phyloP scores from a whole-genome alignment of 1,284 basidiomycete genomes.

The Trichosporon ovoides region DNA sequence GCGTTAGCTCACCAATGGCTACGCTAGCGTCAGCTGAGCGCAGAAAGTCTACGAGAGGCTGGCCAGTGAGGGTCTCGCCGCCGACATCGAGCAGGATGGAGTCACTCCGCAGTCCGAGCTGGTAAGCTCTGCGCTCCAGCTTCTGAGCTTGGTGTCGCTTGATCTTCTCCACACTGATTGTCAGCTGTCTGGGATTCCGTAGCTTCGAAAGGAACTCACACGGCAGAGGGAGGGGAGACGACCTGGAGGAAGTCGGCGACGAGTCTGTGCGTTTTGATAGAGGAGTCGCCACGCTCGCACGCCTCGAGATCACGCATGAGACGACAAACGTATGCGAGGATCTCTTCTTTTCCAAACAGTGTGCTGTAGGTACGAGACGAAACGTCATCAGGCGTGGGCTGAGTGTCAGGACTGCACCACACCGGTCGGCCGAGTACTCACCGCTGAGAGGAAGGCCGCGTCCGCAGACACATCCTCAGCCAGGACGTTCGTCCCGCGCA shows the following conservation, averaged over 20 bases:
- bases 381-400: neutral
- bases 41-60: neutral
- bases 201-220: neutral
- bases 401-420: neutral
- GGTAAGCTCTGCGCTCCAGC: neutral
- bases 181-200: neutral
- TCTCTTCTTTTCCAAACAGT: neutral
- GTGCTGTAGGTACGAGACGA: neutral
- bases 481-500: neutral
- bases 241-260: neutral
- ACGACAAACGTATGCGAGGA: neutral
- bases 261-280: neutral
- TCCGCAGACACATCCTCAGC: neutral
- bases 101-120: neutral
- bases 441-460: neutral
- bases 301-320: neutral
- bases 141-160: neutral
- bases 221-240: neutral
- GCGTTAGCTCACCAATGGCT: neutral
- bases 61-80: neutral
- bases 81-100: neutral
- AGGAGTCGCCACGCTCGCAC: neutral
- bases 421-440: neutral
- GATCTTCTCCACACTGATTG: neutral
- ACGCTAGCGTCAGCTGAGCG: neutral